Evolutionary conservation across 2,329 filamentous ascomycete genomes (phyloP), one percentile per base, ranked within the genome.

Genomic region (Arthroderma sp.): DNA sequence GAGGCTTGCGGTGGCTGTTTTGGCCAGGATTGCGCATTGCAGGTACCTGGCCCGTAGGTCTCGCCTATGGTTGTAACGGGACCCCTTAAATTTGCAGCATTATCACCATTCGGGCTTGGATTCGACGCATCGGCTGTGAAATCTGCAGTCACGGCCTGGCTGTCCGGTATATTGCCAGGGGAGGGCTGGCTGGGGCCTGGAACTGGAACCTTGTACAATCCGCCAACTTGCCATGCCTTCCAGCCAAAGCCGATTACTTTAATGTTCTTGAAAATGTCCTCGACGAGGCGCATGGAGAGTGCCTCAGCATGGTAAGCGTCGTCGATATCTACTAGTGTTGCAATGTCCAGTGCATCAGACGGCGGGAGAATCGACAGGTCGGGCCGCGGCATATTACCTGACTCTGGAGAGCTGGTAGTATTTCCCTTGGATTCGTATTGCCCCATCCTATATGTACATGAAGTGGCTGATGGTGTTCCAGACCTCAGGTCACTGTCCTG

Each of bases 181-280:
- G 41, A 19, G 17, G 13, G 23, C n/a, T 21, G 19, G 13, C 19
- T 43, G 13, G 19, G 9, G 2, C 57, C 11, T 35, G 55, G 21
- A 49, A 28, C 4, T 59, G 71, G 66, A 4, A 66, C 58, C 6
- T 70, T 69, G 58, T 72, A 74, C 43, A 68, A 70, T 25, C 68
- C 68, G 1, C 66, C 67, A 1, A 74, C 57, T 56, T 72, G 65
- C 61, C 70, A 74, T 0, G 65, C 68, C 52, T 73, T 74, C 63
- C 68, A 70, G 49, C 71, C 72, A 47, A 74, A 58, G 2, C 71
- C 70, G 43, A 74, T 21, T 15, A 74, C 52, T 52, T 70, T 69
- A 15, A 74, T 56, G 6, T 63, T 66, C 8, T 62, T 63, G 44
- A 65, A 70, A 11, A 69, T 56, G 15, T 70, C 62, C 55, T 74